These are phyloP conservation scores for Plantago major DNA, from an alignment of 257 asterid species.

Conservation along the genomic window DNA sequence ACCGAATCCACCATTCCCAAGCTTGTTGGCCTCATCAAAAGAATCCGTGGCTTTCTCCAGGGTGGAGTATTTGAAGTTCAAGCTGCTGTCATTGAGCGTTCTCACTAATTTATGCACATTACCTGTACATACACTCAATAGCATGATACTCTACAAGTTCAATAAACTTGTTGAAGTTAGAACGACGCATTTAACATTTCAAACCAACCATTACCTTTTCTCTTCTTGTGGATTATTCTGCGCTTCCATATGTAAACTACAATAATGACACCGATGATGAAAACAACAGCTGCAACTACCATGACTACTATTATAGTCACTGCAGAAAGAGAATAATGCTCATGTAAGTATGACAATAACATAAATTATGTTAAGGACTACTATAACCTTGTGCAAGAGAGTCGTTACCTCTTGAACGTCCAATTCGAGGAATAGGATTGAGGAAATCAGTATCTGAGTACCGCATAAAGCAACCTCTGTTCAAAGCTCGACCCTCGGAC, in stretches of 20 bases:
- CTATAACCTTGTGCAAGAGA: neutral
- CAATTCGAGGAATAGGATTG: conserved; percentile 39
- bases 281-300: conserved; percentile 47
- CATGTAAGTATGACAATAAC: too few relatives aligned
- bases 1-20: conserved; percentile 94
- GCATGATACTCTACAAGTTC: neutral
- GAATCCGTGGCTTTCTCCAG: conserved; percentile 84
- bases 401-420: conserved; percentile 58
- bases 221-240: conserved; percentile 53
- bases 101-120: conserved; percentile 56
- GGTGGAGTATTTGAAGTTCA: conserved; percentile 85
- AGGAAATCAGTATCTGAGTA: conserved; percentile 58
- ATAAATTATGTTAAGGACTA: too few relatives aligned
- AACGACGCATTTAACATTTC: too few relatives aligned
- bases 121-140: conserved; percentile 33
- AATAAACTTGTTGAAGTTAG: too few relatives aligned
- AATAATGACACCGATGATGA: conserved; percentile 39
- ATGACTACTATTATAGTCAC: conserved; percentile 44
- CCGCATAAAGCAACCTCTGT: conserved; percentile 63
- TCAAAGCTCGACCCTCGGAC: conserved; percentile 54
- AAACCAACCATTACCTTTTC: conserved; percentile 44
- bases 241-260: conserved; percentile 50
- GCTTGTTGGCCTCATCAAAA: conserved; percentile 81
- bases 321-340: conserved; percentile 23
- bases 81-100: conserved; percentile 72